A percentile compares a stretch with the other conserved stretches of the same genome.
These are phyloP conservation scores for Entomortierella parvispora DNA, from an alignment of 192 early-diverging fungal genomes.

Conservation along the genomic window DNA sequence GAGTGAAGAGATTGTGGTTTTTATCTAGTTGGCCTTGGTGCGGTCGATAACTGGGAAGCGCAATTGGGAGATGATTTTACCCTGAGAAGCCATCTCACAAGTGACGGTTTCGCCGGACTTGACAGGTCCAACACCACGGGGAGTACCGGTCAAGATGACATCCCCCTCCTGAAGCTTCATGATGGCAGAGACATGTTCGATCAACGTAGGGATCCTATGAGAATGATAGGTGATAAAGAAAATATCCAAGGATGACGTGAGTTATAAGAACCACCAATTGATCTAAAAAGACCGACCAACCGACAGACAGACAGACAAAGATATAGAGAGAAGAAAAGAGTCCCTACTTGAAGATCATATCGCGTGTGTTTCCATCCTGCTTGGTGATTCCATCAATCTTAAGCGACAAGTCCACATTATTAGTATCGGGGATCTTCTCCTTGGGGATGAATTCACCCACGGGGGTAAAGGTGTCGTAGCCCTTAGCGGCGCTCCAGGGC, in stretches of 20 bases:
- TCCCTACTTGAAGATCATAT: constrained; percentile 92
- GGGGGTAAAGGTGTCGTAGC: constrained; percentile 96
- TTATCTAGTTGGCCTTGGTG: background rate
- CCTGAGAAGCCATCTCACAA: constrained; percentile 67
- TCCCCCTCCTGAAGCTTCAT: constrained; percentile 94
- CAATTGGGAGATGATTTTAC: constrained; percentile 58
- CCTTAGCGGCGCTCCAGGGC: constrained; percentile 95
- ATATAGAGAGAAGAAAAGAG: background rate
- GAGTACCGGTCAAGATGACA: constrained; percentile 91
- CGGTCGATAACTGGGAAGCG: constrained; percentile 60
- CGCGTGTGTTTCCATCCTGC: constrained; percentile 87
- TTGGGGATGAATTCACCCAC: constrained; percentile 85
- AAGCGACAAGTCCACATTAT: constrained; percentile 80
- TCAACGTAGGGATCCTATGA: constrained; percentile 76
- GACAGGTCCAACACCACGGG: constrained; percentile 88
- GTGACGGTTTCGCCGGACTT: constrained; percentile 79
- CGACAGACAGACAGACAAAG: background rate
- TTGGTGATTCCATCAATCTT: constrained; percentile 77
- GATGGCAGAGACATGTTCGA: constrained; percentile 83
- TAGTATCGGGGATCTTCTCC: constrained; percentile 72
- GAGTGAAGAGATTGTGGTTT: background rate
- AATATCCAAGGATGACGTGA: background rate
- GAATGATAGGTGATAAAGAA: background rate
- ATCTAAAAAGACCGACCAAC: background rate
- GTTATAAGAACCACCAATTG: background rate